Evolutionary conservation across 2,329 filamentous ascomycete genomes (phyloP).

Genomic region (Arachnopeziza araneosa): DNA sequence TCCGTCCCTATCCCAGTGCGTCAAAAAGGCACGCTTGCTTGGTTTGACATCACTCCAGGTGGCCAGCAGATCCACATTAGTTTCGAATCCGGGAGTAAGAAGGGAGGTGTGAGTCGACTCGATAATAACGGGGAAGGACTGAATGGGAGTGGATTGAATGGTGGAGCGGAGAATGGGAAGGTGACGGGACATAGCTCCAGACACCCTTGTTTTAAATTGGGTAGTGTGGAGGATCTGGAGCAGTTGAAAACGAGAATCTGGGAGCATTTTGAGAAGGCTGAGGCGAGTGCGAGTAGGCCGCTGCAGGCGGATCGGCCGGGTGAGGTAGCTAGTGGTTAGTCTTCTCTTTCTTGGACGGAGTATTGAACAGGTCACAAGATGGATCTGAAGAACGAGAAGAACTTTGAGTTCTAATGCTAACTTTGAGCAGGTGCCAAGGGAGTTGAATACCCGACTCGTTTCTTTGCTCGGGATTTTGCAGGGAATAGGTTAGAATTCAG

Average conservation of each 20-base stretch:
- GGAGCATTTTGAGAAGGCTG: conserved; percentile 44
- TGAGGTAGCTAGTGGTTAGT: conserved; percentile 36
- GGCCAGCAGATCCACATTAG: conserved; percentile 52
- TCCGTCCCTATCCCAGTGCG: conserved; percentile 46
- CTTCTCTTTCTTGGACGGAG: neutral
- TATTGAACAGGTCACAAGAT: no score
- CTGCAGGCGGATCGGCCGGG: conserved; percentile 51
- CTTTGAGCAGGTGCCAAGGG: conserved; percentile 41
- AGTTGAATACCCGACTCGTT: conserved; percentile 54
- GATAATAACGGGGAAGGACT: no score
- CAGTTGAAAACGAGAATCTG: conserved; percentile 44
- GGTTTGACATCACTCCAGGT: conserved; percentile 50
- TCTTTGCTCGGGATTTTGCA: conserved; percentile 55
- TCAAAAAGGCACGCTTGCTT: conserved; percentile 46
- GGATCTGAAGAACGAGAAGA: neutral
- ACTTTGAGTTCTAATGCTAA: neutral
- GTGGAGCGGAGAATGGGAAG: conserved; percentile 34
- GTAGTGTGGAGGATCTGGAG: conserved; percentile 41
- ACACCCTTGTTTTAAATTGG: conserved; percentile 55
- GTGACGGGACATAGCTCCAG: conserved; percentile 17
- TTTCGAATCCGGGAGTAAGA: neutral
- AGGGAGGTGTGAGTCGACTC: conserved; percentile 25
- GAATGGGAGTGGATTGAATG: no score
- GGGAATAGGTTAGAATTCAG: conserved; percentile 51
- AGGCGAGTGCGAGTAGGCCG: conserved; percentile 43